Conservation (phyloP, 148 eudicot genomes). For the Fagopyrum homotropicum region DNA sequence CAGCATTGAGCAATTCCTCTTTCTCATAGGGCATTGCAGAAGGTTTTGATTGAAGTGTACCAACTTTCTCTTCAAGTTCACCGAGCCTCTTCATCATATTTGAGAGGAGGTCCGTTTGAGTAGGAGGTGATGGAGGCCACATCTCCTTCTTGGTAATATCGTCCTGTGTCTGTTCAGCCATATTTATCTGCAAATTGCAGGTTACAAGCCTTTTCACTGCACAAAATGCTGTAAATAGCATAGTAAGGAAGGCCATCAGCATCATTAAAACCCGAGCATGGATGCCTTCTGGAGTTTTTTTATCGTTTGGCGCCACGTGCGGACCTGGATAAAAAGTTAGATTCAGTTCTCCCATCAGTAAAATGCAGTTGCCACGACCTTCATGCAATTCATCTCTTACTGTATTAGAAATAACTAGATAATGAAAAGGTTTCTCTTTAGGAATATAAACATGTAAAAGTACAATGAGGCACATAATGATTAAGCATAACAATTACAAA, state of each 20-base stretch:
- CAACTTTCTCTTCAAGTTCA: slow-evolving; percentile 67
- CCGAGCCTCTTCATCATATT: slow-evolving; percentile 39
- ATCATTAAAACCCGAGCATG: slow-evolving; percentile 22
- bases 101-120: slow-evolving; percentile 24
- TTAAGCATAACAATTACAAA: not conserved
- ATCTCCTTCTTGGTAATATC: slow-evolving; percentile 17
- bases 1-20: slow-evolving; percentile 61
- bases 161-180: slow-evolving; percentile 15
- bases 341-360: not conserved
- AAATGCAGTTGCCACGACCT: not conserved
- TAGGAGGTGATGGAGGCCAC: slow-evolving; percentile 18
- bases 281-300: slow-evolving; percentile 15
- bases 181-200: slow-evolving; percentile 9
- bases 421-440: not conserved
- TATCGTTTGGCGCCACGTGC: slow-evolving; percentile 8
- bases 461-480: not conserved
- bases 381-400: not conserved
- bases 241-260: slow-evolving; percentile 31
- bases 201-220: slow-evolving; percentile 19
- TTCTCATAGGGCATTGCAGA: slow-evolving; percentile 55
- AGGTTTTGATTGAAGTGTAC: slow-evolving; percentile 38
- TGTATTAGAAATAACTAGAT: not conserved
- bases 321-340: slow-evolving; percentile 18
- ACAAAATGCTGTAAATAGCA: slow-evolving; percentile 18
- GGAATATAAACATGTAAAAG: not conserved